Evolutionary conservation across 2,329 filamentous ascomycete species (phyloP), one percentile per base, ranked within the genome.

Genomic region (Basipetospora sp.): DNA sequence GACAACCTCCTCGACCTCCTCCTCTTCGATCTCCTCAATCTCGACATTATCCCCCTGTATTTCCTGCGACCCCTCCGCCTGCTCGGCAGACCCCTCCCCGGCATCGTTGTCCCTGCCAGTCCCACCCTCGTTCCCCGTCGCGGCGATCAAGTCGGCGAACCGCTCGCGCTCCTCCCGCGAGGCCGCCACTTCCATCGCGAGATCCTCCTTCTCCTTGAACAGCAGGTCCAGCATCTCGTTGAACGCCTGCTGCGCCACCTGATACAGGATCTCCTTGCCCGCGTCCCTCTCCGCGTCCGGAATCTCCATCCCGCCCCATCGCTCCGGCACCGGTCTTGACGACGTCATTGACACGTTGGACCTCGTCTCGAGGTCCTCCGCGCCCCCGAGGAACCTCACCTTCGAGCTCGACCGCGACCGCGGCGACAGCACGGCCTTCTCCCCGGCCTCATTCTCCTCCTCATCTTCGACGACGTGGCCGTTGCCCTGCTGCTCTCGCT

Each of bases 141-240:
- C 29, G 6, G 29, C 29, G 33, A 74, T 64, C 18, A 66, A 57
- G 40, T 59, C 57, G 29, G 63, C 63, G 51, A 65, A 74, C 43
- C 63, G 67, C 38, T 75, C 64, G 28, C 84, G 73, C 40, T 74
- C 64, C 8, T 62, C 59, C 43, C 70, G 72, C 0, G 79, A 83
- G 34, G 69, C 65, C 8, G 72, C 69, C 9, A 77, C 77, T 39
- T 74, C 68, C 42, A 90, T 59, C 2, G 85, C 77, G 14, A 83
- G 55, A 44, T 87, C 77, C 55, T 96, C 88, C 45, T 80, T 79
- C 4, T 70, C 65, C 47, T 80, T 80, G 62, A 98, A 98, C 0
- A 98, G 66, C 1, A 77, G 70, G 50, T 96, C 84, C 1, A 98
- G 71, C 2, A 96, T 64, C 57, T 96, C 86, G 50, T 96, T 94